Evolutionary conservation across 768 basidiomycete species (phyloP), one percentile per base, ranked within the genome.

Genomic region (Boletus insuetus): DNA sequence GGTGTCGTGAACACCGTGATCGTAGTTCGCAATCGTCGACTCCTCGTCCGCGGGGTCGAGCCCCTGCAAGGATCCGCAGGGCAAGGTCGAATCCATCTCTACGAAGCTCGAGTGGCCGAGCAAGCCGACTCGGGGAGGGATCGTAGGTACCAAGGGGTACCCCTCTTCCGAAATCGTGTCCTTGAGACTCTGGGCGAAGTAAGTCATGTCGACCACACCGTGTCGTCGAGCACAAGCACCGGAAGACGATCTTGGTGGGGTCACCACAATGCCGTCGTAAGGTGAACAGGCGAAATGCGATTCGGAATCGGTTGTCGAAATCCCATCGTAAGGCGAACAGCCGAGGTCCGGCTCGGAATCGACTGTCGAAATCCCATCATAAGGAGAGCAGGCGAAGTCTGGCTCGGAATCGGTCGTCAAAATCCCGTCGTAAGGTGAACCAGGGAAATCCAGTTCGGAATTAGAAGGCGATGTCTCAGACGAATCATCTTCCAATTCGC

Each of bases 191-290:
- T 53, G 24, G 1, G 54, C 38, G 2, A 54, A n/a, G 10, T 42
- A 1, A 5, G 32, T 10, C 60, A 64, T 48, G 4, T 58, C 54
- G 1, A 45, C 54, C 34, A 63, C 44, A 1, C 61, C 64, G 1
- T 58, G 43, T 20, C 56, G 59, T 29, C 65, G 56, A 29, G 2
- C 29, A 29, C 29, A 29, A 16, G 12, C 8, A 12, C 32, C 32
- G 13, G 43, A 37, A 11, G 20, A 29, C 0, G 14, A 19, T 16
- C 26, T 7, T 16, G 35, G 34, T 2, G 38, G 29, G 0, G 24
- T 31, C 17, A 17, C n/a, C 42, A 20, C 31, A 16, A 47, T 53
- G 0, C 50, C 45, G 16, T 46, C 46, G 50, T 44, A 55, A 20
- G 54, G 19, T 3, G 45, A 53, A 38, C 22, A 42, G 7, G 35